These are phyloP conservation scores for Saprolegnia diclina DNA, from an alignment of 352 stramenopile genomes.

Conservation along the genomic window DNA sequence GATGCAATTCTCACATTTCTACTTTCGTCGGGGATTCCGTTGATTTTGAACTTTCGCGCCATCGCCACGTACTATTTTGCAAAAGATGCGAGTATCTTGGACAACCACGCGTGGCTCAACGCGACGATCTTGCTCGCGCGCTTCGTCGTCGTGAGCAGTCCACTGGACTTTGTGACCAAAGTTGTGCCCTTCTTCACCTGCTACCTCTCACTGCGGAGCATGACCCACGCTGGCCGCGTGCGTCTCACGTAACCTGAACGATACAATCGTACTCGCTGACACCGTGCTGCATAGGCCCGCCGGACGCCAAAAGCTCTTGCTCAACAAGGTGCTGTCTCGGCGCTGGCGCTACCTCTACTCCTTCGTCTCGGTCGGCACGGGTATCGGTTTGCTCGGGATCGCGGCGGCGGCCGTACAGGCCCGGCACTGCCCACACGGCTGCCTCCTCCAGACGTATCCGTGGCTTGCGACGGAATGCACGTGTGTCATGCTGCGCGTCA, in stretches of 20 bases:
- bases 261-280: not conserved
- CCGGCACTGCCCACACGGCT: not conserved
- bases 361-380: not conserved
- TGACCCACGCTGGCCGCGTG: constrained; percentile 1
- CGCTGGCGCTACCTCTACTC: not conserved
- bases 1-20: constrained; percentile 12
- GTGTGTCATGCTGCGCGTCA: constrained; percentile 19
- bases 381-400: not conserved
- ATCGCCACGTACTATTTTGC: constrained; percentile 14
- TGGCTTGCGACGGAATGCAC: constrained; percentile 6
- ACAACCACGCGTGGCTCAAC: constrained; percentile 19
- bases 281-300: not conserved
- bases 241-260: constrained; percentile 6
- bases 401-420: not conserved
- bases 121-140: constrained; percentile 17
- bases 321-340: too few species aligned
- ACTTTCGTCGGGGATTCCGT: not conserved
- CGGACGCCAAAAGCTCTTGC: too few species aligned
- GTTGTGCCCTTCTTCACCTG: constrained; percentile 9
- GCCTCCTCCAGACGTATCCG: constrained; percentile 16
- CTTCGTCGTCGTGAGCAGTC: not conserved
- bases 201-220: constrained; percentile 6
- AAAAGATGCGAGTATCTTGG: not conserved
- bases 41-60: not conserved
- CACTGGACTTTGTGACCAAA: constrained; percentile 1